Evolutionary conservation across 2,329 filamentous ascomycete genomes (phyloP).

Genomic region (Xylaria sp.): DNA sequence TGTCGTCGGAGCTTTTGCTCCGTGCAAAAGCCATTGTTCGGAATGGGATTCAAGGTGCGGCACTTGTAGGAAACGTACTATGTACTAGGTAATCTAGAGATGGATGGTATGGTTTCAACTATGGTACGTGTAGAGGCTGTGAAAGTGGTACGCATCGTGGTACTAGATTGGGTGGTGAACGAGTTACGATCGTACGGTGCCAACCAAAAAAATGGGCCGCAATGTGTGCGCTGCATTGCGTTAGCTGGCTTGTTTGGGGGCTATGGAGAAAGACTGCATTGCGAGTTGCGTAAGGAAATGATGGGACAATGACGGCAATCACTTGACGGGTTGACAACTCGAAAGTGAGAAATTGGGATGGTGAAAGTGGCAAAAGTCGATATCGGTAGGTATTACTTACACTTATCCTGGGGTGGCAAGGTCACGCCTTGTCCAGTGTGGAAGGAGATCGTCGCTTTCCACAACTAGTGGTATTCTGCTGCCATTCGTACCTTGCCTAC

Average conservation of each 20-base stretch:
- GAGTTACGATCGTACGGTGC: not conserved
- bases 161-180: not conserved
- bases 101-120: not conserved
- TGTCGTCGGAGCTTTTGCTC: slow-evolving; percentile 26
- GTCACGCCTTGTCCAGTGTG: slow-evolving; percentile 16
- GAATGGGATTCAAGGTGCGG: not conserved
- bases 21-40: slow-evolving; percentile 7
- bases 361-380: slow-evolving; percentile 29
- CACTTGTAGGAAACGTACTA: no score
- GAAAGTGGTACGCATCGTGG: not conserved
- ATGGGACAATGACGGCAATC: slow-evolving; percentile 30
- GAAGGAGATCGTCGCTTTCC: slow-evolving; percentile 24
- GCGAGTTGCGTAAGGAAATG: slow-evolving; percentile 19
- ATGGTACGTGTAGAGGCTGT: not conserved
- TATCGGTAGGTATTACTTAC: slow-evolving; percentile 1
- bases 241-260: not conserved
- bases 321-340: not conserved
- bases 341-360: slow-evolving; percentile 17
- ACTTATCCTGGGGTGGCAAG: slow-evolving; percentile 23
- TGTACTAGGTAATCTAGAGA: not conserved
- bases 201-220: not conserved
- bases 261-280: slow-evolving; percentile 19
- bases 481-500: not conserved
- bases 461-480: not conserved
- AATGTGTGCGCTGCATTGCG: not conserved